Conservation (phyloP, 306 rosid species). For the Castanea sativa region DNA sequence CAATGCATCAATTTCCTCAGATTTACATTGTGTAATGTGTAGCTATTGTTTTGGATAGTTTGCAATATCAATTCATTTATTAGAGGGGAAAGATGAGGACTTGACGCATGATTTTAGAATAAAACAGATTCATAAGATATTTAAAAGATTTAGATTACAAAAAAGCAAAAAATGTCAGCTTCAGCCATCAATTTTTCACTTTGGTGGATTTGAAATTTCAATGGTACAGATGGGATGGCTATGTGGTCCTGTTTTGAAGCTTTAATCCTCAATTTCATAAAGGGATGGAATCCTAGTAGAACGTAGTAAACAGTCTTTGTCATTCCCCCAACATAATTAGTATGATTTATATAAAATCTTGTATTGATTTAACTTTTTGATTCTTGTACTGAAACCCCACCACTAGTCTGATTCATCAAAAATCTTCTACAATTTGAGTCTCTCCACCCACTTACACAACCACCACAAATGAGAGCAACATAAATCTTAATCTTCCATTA, state of each 20-base stretch:
- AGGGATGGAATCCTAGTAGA: slow-evolving; percentile 12
- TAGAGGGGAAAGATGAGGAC: background rate
- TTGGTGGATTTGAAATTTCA: slow-evolving; percentile 10
- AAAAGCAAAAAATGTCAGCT: slow-evolving; percentile 14
- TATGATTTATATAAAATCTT: too few species aligned
- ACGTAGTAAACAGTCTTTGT: background rate
- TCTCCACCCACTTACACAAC: too few species aligned
- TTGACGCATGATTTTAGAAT: background rate
- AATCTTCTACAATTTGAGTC: too few species aligned
- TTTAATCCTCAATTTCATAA: background rate
- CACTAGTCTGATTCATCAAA: too few species aligned
- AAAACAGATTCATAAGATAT: slow-evolving; percentile 12
- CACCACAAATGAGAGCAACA: slow-evolving; percentile 7
- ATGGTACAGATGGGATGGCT: slow-evolving; percentile 5
- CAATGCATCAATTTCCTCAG: slow-evolving; percentile 10
- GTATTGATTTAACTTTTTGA: too few species aligned
- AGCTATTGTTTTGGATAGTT: background rate
- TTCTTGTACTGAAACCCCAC: too few species aligned
- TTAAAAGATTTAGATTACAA: background rate
- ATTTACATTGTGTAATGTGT: too few species aligned
- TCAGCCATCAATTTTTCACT: slow-evolving; percentile 19
- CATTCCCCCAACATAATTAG: too few species aligned
- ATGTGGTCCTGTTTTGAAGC: slow-evolving; percentile 22
- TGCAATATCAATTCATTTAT: background rate
- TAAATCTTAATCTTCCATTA: slow-evolving; percentile 18